Percentiles rank a stretch among this genome's conserved stretches.
Conservation (phyloP, 768 basidiomycete species). For the Terana coerulea region DNA sequence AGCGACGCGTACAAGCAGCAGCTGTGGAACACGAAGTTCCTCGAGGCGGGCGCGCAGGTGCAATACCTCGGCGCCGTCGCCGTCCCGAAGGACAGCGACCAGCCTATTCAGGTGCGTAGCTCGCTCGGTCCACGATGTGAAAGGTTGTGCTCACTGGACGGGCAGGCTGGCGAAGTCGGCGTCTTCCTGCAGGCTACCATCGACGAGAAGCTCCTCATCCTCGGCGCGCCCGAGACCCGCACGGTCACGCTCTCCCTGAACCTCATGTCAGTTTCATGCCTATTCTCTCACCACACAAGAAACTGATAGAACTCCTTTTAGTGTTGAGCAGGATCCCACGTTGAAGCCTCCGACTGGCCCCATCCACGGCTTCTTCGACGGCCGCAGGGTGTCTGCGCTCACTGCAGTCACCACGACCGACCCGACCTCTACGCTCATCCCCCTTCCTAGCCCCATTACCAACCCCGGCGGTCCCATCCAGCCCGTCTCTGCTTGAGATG, state of each 20-base stretch:
- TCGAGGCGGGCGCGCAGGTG: constrained; percentile 9
- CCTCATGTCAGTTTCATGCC: too few relatives aligned
- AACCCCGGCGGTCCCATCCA: constrained; percentile 5
- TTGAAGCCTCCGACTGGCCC: constrained; percentile 1
- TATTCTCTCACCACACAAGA: too few relatives aligned
- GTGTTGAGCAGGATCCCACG: constrained; percentile 10
- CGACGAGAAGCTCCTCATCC: constrained; percentile 16
- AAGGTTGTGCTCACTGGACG: neutral
- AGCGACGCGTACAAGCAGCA: constrained; percentile 39
- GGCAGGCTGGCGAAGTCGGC: constrained; percentile 24
- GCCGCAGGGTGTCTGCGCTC: neutral
- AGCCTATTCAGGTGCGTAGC: neutral
- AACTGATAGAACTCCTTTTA: too few relatives aligned
- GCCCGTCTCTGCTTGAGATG: neutral
- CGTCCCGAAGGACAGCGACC: neutral
- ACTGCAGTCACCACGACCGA: neutral
- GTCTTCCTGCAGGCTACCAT: constrained; percentile 22
- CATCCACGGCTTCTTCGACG: constrained; percentile 9
- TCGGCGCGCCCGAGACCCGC: constrained; percentile 16
- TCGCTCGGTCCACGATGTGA: neutral
- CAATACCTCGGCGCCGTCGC: constrained; percentile 7
- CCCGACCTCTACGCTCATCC: neutral
- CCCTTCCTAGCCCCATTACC: neutral
- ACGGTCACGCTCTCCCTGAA: constrained; percentile 25
- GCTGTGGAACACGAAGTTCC: constrained; percentile 23